These are phyloP conservation scores for Onygenales sp. DNA, from an alignment of 2,329 filamentous ascomycete species.

Conservation along the genomic window DNA sequence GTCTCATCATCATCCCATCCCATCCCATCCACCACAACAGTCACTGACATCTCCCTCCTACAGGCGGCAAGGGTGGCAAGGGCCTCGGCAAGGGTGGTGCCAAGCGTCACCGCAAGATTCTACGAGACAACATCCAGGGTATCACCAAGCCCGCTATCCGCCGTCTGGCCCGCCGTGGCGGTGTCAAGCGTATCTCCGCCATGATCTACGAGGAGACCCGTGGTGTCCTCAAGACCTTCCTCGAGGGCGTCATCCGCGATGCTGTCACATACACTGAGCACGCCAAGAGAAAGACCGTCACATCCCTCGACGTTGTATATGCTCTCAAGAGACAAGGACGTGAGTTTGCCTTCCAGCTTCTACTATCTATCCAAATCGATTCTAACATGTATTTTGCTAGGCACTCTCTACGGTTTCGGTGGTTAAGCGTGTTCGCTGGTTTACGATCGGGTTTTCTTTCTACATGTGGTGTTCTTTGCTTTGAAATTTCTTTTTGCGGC, in stretches of 20 bases:
- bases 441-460: constrained; percentile 1
- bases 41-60: constrained; percentile 28
- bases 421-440: constrained; percentile 51
- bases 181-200: constrained; percentile 99
- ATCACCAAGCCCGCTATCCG: constrained; percentile 98
- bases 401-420: constrained; percentile 82
- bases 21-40: constrained; percentile 3
- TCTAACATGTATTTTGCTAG: constrained; percentile 16
- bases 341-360: constrained; percentile 16
- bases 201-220: constrained; percentile 84
- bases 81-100: constrained; percentile 96
- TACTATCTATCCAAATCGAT: constrained; percentile 9
- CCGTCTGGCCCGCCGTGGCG: constrained; percentile 96
- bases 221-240: constrained; percentile 75
- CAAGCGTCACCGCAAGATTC: constrained; percentile 98
- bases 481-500: neutral
- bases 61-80: constrained; percentile 93
- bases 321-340: constrained; percentile 55
- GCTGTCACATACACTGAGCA: constrained; percentile 76
- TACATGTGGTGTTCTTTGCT: neutral
- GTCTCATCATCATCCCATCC: constrained; percentile 7
- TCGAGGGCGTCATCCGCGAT: constrained; percentile 71
- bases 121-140: constrained; percentile 99
- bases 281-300: constrained; percentile 58
- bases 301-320: constrained; percentile 53